Conservation (phyloP, 2,329 filamentous ascomycete genomes). For the Aspergillus terreus region DNA sequence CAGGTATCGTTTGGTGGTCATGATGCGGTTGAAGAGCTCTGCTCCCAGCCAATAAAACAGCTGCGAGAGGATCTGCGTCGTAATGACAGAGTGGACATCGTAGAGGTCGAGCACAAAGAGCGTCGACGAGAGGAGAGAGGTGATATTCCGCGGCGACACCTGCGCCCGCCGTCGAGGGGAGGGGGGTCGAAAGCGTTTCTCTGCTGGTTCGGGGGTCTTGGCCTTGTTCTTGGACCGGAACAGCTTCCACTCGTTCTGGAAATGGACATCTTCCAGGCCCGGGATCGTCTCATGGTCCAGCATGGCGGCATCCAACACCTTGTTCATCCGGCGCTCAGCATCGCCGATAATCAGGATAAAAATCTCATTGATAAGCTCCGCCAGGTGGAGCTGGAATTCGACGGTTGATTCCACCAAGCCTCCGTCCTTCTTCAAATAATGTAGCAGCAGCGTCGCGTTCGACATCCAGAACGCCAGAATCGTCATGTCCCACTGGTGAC, state of each 20-base stretch:
- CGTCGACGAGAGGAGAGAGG: constrained; percentile 89
- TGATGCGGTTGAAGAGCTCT: constrained; percentile 95
- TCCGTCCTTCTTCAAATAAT: constrained; percentile 92
- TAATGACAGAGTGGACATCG: constrained; percentile 96
- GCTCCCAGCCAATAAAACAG: constrained; percentile 94
- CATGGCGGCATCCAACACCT: constrained; percentile 89
- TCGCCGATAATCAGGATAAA: constrained; percentile 97
- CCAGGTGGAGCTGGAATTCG: constrained; percentile 87
- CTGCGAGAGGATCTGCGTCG: constrained; percentile 84
- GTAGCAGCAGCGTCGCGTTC: constrained; percentile 88
- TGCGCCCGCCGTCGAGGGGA: constrained; percentile 92
- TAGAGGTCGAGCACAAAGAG: constrained; percentile 98
- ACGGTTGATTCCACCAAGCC: constrained; percentile 76
- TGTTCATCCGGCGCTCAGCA: constrained; percentile 92
- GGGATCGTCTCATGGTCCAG: constrained; percentile 97
- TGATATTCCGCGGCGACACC: constrained; percentile 89
- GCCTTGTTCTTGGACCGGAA: constrained; percentile 88
- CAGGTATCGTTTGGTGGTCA: constrained; percentile 92
- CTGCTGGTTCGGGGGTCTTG: constrained; percentile 76
- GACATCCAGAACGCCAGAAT: constrained; percentile 99
- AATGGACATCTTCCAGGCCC: constrained; percentile 92
- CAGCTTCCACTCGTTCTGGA: constrained; percentile 98
- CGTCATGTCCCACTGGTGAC: constrained; percentile 98
- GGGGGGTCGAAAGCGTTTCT: constrained; percentile 87
- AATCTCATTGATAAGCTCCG: constrained; percentile 95